Base-by-base conservation (phyloP, 331 rosid genomes). In the Pyrus hybrid region DNA sequence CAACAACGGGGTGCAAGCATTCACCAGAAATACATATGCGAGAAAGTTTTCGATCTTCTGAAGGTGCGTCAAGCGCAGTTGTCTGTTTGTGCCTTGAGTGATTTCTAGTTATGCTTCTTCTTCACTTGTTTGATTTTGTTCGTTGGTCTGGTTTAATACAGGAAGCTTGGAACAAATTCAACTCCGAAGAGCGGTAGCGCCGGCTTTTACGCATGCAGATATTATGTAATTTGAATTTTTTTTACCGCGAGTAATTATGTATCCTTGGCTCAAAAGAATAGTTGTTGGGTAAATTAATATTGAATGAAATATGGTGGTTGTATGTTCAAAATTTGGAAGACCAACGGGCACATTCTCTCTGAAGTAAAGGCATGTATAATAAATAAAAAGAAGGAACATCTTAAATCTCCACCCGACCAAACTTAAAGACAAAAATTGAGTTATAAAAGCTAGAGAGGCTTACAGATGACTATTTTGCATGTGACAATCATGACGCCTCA, bases 151-250 rank as follows among this genome's bases (percentile, higher is more conserved):
- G 13, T 37, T 70, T 67, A 72, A 37, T 78, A 60, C 85, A 92
- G 97, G 97, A 92, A 74, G 97, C 93, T 61, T 92, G 97, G 97
- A 88, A 80, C 92, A 90, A 85, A 81, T 92, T 92, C 86, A 92
- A 92, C 79, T 90, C 93, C 23, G 96, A 90, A 82, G 96, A 90
- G 84, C 84, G 96, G 71, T 88, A 87, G 82, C 86, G 16, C 43
- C 0, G 47, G 53, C 51, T 67, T 9, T 18, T 33, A 5, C 75
- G 64, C 68, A 33, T 78, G 32, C 81, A 72, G 33, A 75, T 28
- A 54, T 68, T 56, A 71, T 80, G 84, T 72, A 83, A 54, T 76
- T 71, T 57, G 37, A 41, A 2, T 32, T 5, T 5, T 37, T 64
- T 51, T 76, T 76, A 63, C 69, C 60, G 53, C 81, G n/a, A 68